Conservation (phyloP, 139 green algal genomes). For the Haematococcus sp. region DNA sequence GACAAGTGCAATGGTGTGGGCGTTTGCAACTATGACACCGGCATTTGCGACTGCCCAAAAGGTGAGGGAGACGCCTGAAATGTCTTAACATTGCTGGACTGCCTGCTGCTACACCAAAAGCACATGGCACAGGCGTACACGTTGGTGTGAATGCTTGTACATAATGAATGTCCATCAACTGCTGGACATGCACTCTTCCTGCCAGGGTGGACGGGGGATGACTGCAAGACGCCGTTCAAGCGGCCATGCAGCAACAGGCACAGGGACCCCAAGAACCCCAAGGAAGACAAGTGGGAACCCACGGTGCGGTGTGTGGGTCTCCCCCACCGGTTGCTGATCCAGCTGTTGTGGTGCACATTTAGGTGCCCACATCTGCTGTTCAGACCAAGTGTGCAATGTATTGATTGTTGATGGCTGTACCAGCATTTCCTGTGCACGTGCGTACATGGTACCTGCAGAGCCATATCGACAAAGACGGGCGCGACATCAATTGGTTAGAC, state of each 20-base stretch:
- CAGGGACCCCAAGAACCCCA: neutral
- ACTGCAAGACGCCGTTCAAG: neutral
- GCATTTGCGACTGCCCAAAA: slow-evolving; percentile 13
- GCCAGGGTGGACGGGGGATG: neutral
- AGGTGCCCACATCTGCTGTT: too few species aligned
- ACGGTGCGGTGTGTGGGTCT: too few species aligned
- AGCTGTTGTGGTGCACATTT: too few species aligned
- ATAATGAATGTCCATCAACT: too few species aligned
- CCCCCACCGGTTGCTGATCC: too few species aligned
- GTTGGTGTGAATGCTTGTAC: too few species aligned
- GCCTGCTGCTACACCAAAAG: too few species aligned
- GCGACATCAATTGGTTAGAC: neutral
- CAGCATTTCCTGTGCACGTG: neutral
- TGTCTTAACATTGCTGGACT: too few species aligned
- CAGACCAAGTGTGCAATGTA: too few species aligned
- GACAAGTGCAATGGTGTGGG: slow-evolving; percentile 17
- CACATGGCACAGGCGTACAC: too few species aligned
- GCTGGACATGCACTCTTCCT: too few species aligned
- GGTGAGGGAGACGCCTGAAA: neutral
- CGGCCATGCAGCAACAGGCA: neutral
- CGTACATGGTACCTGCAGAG: neutral
- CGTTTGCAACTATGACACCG: slow-evolving; percentile 17
- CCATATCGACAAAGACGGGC: neutral
- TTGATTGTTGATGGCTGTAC: too few species aligned
- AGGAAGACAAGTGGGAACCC: neutral